Base-by-base conservation (phyloP, 108 stramenopile species). In the Aurantiochytrium sp. region DNA sequence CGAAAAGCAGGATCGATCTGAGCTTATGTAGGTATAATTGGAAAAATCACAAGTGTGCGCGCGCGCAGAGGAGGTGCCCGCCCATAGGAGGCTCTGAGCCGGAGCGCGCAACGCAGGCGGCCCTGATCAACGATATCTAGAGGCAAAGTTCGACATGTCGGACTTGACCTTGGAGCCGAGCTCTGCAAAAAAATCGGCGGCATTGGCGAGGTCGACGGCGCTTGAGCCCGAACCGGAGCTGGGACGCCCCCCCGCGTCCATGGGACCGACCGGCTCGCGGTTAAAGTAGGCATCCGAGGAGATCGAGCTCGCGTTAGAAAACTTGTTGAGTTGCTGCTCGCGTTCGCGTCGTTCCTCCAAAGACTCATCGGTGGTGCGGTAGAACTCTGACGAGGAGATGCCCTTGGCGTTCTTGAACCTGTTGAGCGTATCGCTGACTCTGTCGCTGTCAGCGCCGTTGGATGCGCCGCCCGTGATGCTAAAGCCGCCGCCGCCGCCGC, bases 171-270 rank as follows among this genome's bases (percentile, higher is more conserved):
- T 81, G 45, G 42, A 48, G 30, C 73, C 45, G 32, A 81, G 73
- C 73, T 81, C 73, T 15, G 73, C 39, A 30, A 81, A 81, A 48
- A 81, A 81, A 24, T 81, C 73, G 45, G 73, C 73, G 30, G 73
- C 73, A 30, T 48, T 81, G 6, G 73, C 39, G 27, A 81, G n/a
- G 45, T 81, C 73, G 8, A 65, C 59, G 19, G 32, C 15, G 10
- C 55, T n/a, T 10, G 55, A 59, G 5, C 59, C 59, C 15, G 59
- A 65, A 81, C n/a, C 45, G 39, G 42, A 27, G 36, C 73, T 17
- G 12, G 42, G 8, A 48, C 73, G 39, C 2, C 34, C 59, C 59
- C 10, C 8, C 15, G 27, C 59, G 34, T 65, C 22, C 32, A 30
- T 34, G 19, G 34, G 19, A 65, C 19, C 3, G 10, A 34, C 19